phyloP scores from a whole-genome alignment of 768 basidiomycete species.

The Dictyophora rubrovolvata region DNA sequence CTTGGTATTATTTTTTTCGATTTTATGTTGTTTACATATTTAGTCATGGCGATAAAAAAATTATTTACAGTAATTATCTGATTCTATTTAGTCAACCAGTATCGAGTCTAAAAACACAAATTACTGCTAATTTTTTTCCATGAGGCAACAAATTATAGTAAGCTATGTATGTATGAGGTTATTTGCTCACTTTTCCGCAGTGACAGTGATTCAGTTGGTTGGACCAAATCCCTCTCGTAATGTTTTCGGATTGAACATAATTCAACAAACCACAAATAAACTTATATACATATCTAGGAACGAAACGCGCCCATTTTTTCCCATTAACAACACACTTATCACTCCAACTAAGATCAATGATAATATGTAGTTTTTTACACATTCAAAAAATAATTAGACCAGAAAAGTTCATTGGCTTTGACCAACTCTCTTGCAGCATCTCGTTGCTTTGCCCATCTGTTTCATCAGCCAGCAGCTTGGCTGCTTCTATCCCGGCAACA shows the following conservation, averaged over 20 bases:
- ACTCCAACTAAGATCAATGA: neutral
- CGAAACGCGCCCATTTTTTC: neutral
- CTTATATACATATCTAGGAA: neutral
- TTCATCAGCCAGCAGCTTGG: constrained; percentile 18
- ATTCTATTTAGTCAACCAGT: no score
- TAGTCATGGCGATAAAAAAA: no score
- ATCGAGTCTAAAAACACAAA: no score
- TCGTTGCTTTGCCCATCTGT: constrained; percentile 17
- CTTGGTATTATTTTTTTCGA: neutral
- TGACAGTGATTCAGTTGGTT: no score
- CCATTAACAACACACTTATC: neutral
- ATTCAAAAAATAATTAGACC: neutral
- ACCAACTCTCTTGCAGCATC: constrained; percentile 19
- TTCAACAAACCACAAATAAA: neutral
- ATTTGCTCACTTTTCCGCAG: no score
- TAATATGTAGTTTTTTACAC: neutral
- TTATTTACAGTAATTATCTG: no score
- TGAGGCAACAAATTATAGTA: no score
- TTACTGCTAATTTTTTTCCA: no score
- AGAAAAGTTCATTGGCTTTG: neutral
- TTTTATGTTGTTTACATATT: neutral
- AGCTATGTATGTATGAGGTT: no score
- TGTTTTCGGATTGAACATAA: neutral
- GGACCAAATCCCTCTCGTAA: no score
- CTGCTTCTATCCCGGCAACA: constrained; percentile 19